These are phyloP conservation scores for Podospora sp. DNA, from an alignment of 495 filamentous ascomycete genomes.

Conservation along the genomic window DNA sequence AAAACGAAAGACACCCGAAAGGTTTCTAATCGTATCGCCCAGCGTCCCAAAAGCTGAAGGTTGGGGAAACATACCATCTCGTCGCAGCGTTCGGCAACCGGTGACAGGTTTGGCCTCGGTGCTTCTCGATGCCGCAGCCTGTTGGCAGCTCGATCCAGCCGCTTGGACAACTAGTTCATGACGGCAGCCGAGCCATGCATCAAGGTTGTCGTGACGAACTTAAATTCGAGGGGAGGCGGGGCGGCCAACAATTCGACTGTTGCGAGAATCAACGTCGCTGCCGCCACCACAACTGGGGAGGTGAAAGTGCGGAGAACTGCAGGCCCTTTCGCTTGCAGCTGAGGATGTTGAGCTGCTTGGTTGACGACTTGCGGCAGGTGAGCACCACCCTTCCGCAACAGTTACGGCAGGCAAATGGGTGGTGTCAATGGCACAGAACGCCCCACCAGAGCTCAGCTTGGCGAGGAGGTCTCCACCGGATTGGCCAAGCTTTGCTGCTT, in stretches of 20 bases:
- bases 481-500: constrained; percentile 1
- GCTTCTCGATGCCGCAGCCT: constrained; percentile 24
- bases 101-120: background rate
- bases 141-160: constrained; percentile 32
- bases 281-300: background rate
- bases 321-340: background rate
- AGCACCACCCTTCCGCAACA: background rate
- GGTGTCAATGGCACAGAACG: background rate
- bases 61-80: constrained; percentile 28
- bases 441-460: background rate
- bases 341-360: constrained; percentile 8
- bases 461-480: constrained; percentile 15
- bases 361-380: constrained; percentile 1
- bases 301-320: constrained; percentile 20
- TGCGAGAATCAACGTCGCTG: constrained; percentile 9
- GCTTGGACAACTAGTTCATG: constrained; percentile 38
- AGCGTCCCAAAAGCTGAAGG: background rate
- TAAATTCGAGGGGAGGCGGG: background rate
- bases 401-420: constrained; percentile 14
- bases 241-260: background rate
- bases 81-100: background rate
- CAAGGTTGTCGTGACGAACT: background rate
- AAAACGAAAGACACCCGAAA: background rate
- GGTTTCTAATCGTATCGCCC: background rate
- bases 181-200: constrained; percentile 16